A percentile compares a stretch with the other conserved stretches of the same genome.
These are phyloP conservation scores for Geopyxis carbonaria DNA, from an alignment of 495 filamentous ascomycete species.

Conservation along the genomic window DNA sequence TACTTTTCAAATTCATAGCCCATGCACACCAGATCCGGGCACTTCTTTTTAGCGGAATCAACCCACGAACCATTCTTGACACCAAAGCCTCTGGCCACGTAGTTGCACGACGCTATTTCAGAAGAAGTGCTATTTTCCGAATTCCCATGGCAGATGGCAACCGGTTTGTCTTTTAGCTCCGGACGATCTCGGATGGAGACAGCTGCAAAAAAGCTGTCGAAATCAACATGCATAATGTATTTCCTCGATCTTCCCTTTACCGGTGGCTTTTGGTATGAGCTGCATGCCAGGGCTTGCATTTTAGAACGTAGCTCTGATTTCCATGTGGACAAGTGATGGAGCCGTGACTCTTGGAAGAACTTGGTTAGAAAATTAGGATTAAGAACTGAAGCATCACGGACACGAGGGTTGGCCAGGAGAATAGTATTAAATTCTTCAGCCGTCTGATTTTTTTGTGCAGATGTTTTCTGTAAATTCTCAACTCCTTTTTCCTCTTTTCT, in stretches of 20 bases:
- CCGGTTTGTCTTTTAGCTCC: slow-evolving; percentile 61
- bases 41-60: slow-evolving; percentile 68
- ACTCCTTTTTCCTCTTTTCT: too few species aligned
- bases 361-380: slow-evolving; percentile 87
- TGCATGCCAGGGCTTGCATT: slow-evolving; percentile 55
- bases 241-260: slow-evolving; percentile 22
- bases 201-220: slow-evolving; percentile 93
- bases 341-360: slow-evolving; percentile 79
- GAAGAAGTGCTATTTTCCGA: slow-evolving; percentile 48
- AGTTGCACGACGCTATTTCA: slow-evolving; percentile 95
- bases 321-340: slow-evolving; percentile 72
- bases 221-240: slow-evolving; percentile 91
- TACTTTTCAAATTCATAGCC: slow-evolving; percentile 91
- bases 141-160: slow-evolving; percentile 71
- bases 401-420: slow-evolving; percentile 61
- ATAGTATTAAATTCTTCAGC: slow-evolving; percentile 83
- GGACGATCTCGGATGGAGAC: slow-evolving; percentile 66
- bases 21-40: slow-evolving; percentile 66
- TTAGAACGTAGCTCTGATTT: slow-evolving; percentile 82
- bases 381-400: slow-evolving; percentile 66
- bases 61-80: slow-evolving; percentile 99
- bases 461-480: too few species aligned
- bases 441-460: too few species aligned
- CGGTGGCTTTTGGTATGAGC: slow-evolving; percentile 2
- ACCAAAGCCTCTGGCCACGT: slow-evolving; percentile 66